phyloP scores from a whole-genome alignment of 306 rosid species.

The Malus fusca region DNA sequence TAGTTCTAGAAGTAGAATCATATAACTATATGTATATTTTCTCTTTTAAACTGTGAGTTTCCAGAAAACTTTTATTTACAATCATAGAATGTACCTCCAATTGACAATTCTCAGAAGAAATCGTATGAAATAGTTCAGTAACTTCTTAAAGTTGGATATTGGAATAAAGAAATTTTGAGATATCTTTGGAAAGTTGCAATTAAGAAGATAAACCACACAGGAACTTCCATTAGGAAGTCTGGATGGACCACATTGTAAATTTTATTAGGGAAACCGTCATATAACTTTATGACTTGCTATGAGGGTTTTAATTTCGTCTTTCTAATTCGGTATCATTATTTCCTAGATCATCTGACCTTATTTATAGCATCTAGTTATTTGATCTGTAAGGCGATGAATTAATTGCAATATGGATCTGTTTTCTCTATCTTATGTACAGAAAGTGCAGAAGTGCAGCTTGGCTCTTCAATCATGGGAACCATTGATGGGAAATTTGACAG shows the following conservation, averaged over 20 bases:
- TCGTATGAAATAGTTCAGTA: not conserved
- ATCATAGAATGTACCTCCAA: not conserved
- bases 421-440: conserved; percentile 31
- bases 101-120: not conserved
- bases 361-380: not conserved
- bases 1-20: conserved; percentile 1
- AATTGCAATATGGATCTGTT: conserved; percentile 12
- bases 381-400: not conserved
- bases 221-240: not conserved
- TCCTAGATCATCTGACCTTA: not conserved
- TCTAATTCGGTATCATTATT: not conserved
- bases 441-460: conserved; percentile 30
- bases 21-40: not conserved
- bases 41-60: not conserved
- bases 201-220: not conserved
- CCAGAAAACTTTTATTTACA: not conserved
- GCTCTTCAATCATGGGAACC: conserved; percentile 44
- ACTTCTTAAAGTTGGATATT: not conserved
- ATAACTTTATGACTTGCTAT: not conserved
- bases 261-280: not conserved
- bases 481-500: conserved; percentile 66
- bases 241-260: not conserved
- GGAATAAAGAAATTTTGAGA: not conserved
- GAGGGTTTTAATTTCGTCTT: not conserved
- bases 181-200: not conserved